Evolutionary conservation across 208 protist species (phyloP).

Genomic region (Leishmania turanica): DNA sequence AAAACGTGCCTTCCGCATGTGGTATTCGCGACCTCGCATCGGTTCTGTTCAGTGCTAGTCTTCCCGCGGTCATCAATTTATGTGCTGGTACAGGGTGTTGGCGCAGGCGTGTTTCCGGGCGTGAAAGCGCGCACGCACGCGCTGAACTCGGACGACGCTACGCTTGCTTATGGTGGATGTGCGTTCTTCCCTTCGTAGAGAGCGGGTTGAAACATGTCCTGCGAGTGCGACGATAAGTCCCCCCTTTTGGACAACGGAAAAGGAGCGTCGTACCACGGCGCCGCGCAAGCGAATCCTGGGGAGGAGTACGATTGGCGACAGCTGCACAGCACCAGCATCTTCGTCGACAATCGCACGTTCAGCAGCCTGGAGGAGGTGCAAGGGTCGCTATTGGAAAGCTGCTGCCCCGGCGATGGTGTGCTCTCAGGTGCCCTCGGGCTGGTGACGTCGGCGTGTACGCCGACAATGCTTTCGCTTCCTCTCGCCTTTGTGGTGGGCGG

Average conservation of each 20-base stretch:
- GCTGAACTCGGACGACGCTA: not conserved
- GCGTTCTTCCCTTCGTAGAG: not conserved
- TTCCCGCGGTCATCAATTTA: not conserved
- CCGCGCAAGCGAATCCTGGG: not conserved
- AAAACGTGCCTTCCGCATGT: not conserved
- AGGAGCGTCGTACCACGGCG: slow-evolving; percentile 14
- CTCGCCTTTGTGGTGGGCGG: slow-evolving; percentile 74
- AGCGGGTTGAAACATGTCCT: slow-evolving; percentile 11
- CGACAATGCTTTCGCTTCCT: slow-evolving; percentile 75
- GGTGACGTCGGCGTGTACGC: slow-evolving; percentile 67
- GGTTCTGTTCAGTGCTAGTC: not conserved
- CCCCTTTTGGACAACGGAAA: slow-evolving; percentile 18
- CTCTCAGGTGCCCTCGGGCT: slow-evolving; percentile 68
- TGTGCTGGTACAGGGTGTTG: not conserved
- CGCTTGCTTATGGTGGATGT: not conserved
- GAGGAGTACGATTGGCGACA: slow-evolving; percentile 45
- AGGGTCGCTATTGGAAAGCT: slow-evolving; percentile 67
- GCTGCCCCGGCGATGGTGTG: slow-evolving; percentile 73
- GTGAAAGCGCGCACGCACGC: not conserved
- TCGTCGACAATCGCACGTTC: slow-evolving; percentile 71
- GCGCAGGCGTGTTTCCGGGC: not conserved
- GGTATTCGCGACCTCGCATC: not conserved
- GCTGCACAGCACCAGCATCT: slow-evolving; percentile 44
- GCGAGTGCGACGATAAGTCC: slow-evolving; percentile 9
- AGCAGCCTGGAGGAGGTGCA: slow-evolving; percentile 79